These are phyloP conservation scores for Pisolithus microcarpus DNA, from an alignment of 768 basidiomycete species.

Conservation along the genomic window DNA sequence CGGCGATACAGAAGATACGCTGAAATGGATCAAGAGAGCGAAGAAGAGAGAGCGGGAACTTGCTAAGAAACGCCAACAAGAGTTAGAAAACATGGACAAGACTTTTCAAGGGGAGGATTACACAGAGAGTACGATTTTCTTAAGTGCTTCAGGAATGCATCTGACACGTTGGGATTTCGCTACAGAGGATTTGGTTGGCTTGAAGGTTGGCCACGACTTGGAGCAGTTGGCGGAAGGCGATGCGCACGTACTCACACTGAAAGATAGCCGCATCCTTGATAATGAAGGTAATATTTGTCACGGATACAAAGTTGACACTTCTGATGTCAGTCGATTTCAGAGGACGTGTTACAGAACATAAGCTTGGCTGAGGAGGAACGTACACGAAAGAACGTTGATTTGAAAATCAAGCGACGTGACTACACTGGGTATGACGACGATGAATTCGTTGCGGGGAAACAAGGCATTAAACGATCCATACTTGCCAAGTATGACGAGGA, in stretches of 20 bases:
- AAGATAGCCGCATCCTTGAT: slow-evolving; percentile 92
- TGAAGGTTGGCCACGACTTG: slow-evolving; percentile 95
- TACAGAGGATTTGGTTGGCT: slow-evolving; percentile 80
- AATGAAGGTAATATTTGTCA: slow-evolving; percentile 64
- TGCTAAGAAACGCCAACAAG: slow-evolving; percentile 72
- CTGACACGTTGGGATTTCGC: neutral
- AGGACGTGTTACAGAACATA: slow-evolving; percentile 96
- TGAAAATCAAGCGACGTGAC: slow-evolving; percentile 82
- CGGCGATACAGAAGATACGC: slow-evolving; percentile 66
- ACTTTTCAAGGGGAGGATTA: slow-evolving; percentile 67
- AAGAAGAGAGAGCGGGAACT: slow-evolving; percentile 91
- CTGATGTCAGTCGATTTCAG: slow-evolving; percentile 34
- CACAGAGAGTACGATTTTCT: slow-evolving; percentile 64
- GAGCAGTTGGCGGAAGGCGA: slow-evolving; percentile 90
- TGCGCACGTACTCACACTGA: slow-evolving; percentile 91
- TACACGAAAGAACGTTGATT: slow-evolving; percentile 67
- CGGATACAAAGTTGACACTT: neutral
- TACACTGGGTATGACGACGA: slow-evolving; percentile 98
- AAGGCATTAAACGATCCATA: slow-evolving; percentile 76
- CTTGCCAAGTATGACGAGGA: slow-evolving; percentile 93
- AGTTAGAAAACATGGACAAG: slow-evolving; percentile 81
- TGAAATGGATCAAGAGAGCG: slow-evolving; percentile 86
- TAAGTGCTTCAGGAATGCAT: neutral
- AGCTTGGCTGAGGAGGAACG: slow-evolving; percentile 89
- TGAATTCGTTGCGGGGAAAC: slow-evolving; percentile 71